Conservation (phyloP, 805 yeast species). For the Metschnikowia gelsemii region DNA sequence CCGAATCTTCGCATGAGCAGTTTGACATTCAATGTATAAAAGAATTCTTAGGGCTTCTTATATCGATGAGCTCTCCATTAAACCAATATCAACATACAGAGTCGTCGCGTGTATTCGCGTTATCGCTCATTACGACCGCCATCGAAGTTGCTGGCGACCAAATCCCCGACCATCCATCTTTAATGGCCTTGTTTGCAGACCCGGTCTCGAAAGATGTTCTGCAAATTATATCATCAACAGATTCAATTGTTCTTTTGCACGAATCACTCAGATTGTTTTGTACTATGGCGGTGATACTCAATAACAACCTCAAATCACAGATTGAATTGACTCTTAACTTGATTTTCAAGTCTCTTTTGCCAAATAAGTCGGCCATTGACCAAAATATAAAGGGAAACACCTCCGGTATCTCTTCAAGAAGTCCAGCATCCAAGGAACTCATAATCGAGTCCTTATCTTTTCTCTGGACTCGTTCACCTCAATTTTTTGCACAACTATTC, state of each 20-base stretch:
- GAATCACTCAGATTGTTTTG: conserved; percentile 75
- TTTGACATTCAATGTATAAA: conserved; percentile 75
- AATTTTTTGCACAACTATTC: conserved; percentile 72
- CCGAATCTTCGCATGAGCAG: conserved; percentile 30
- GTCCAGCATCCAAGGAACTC: conserved; percentile 65
- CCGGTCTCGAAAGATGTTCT: conserved; percentile 83
- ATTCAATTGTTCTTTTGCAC: conserved; percentile 69
- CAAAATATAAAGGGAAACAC: conserved; percentile 18
- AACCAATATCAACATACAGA: conserved; percentile 85
- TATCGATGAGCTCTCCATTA: conserved; percentile 78
- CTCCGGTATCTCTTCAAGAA: conserved; percentile 24
- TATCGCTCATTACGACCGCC: conserved; percentile 71
- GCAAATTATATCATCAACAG: conserved; percentile 71
- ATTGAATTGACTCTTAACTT: conserved; percentile 69
- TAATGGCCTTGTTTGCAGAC: conserved; percentile 70
- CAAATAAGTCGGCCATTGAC: conserved; percentile 26
- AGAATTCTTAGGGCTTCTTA: conserved; percentile 71
- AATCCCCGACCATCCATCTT: conserved; percentile 57
- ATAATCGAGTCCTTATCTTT: conserved; percentile 81
- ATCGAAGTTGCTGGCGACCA: conserved; percentile 76
- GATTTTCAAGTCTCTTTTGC: conserved; percentile 58
- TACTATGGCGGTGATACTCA: conserved; percentile 66
- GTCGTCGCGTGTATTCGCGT: conserved; percentile 78
- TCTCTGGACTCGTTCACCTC: conserved; percentile 77
- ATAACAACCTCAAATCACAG: conserved; percentile 69